A percentile compares a stretch with the other conserved stretches of the same genome.
These are phyloP conservation scores for Penicillium silybi DNA, from an alignment of 495 filamentous ascomycete genomes.

Conservation along the genomic window DNA sequence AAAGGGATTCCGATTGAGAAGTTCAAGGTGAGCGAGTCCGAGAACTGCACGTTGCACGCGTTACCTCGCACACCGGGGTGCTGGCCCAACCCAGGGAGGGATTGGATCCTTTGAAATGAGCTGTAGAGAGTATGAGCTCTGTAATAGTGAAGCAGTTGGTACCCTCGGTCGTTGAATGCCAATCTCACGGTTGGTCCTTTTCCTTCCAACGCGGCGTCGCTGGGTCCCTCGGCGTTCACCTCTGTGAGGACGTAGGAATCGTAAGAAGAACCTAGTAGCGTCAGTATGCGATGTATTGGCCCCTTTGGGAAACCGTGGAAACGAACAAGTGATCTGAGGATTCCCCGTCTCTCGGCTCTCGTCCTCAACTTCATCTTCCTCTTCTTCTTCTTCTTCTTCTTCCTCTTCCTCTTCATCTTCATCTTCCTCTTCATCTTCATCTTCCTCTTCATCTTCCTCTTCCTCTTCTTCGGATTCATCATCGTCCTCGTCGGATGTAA, in stretches of 20 bases:
- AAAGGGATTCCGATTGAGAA: constrained; percentile 44
- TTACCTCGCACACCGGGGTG: constrained; percentile 26
- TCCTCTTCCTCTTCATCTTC: background rate
- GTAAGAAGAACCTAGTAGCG: constrained; percentile 3
- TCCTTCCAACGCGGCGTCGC: background rate
- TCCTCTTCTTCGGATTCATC: background rate
- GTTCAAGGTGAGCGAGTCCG: constrained; percentile 21
- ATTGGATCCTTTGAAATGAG: constrained; percentile 17
- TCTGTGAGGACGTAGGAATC: constrained; percentile 1
- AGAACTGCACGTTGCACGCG: constrained; percentile 25
- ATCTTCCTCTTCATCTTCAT: constrained; percentile 5
- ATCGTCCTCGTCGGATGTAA: background rate
- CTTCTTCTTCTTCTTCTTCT: background rate
- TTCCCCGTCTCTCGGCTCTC: background rate
- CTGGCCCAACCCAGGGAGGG: background rate
- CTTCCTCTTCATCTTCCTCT: background rate
- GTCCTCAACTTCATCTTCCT: background rate
- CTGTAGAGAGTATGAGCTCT: constrained; percentile 7
- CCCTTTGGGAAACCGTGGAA: background rate
- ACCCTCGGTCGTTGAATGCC: constrained; percentile 34
- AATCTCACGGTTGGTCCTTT: constrained; percentile 29
- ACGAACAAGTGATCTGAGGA: constrained; percentile 9
- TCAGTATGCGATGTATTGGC: background rate
- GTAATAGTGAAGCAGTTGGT: constrained; percentile 29
- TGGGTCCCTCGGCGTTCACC: background rate